Evolutionary conservation across 257 asterid genomes (phyloP).

Genomic region (Linaria vulgaris): DNA sequence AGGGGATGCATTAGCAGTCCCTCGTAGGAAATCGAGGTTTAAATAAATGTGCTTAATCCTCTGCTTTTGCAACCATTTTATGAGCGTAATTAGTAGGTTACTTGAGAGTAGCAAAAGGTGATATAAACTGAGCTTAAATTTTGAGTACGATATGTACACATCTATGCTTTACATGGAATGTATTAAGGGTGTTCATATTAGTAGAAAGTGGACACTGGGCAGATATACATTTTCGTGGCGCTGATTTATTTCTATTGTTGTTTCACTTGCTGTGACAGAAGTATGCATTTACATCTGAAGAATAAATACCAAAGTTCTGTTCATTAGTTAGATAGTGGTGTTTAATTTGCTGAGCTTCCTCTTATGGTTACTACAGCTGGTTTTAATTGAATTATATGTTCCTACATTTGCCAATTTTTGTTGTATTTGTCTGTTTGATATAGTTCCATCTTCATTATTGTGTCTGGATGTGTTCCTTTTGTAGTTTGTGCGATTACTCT

Average conservation of each 20-base stretch:
- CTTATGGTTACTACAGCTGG: neutral
- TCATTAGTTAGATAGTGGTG: neutral
- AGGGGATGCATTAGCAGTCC: too few species aligned
- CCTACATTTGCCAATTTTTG: neutral
- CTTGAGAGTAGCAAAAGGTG: too few species aligned
- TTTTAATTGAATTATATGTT: neutral
- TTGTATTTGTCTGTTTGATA: neutral
- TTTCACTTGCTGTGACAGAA: too few species aligned
- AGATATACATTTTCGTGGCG: neutral
- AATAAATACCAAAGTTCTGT: neutral
- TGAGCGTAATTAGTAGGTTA: neutral
- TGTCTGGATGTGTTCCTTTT: constrained; percentile 14
- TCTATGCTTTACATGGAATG: too few species aligned
- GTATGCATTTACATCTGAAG: neutral
- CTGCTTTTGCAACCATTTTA: constrained; percentile 3
- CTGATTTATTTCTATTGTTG: neutral
- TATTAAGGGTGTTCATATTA: too few species aligned
- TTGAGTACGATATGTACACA: too few species aligned
- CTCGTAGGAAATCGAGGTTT: neutral
- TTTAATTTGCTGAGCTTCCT: neutral
- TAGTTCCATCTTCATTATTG: neutral
- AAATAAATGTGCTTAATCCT: neutral
- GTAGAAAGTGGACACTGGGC: too few species aligned
- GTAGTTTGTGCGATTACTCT: constrained; percentile 31
- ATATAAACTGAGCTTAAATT: too few species aligned